Evolutionary conservation across 192 early-diverging fungal species (phyloP).

Genomic region (Coemansia sp.): DNA sequence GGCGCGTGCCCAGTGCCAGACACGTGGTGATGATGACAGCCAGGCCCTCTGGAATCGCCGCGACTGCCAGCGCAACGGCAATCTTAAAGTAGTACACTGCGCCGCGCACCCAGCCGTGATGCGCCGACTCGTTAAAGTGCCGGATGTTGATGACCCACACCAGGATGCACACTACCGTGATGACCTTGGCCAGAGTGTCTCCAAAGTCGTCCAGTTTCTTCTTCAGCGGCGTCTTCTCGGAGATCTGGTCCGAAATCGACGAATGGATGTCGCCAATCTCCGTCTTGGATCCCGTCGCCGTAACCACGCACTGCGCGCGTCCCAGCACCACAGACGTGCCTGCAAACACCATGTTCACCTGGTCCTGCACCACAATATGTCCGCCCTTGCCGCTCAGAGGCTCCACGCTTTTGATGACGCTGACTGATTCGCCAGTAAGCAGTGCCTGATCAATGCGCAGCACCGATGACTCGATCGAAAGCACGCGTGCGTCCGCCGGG

Average conservation of each 20-base stretch:
- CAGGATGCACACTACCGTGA: conserved; percentile 68
- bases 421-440: conserved; percentile 93
- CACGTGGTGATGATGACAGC: conserved; percentile 99
- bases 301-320: conserved; percentile 85
- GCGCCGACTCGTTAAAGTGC: conserved; percentile 88
- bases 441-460: conserved; percentile 94
- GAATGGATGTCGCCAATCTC: conserved; percentile 94
- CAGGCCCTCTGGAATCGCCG: conserved; percentile 98
- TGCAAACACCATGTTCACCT: conserved; percentile 95
- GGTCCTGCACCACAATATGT: conserved; percentile 90
- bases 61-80: conserved; percentile 96
- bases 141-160: conserved; percentile 99
- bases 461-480: conserved; percentile 77
- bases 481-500: conserved; percentile 89
- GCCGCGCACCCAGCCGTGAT: conserved; percentile 91
- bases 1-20: conserved; percentile 94
- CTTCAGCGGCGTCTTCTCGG: conserved; percentile 96
- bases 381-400: conserved; percentile 30
- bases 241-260: conserved; percentile 78
- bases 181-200: conserved; percentile 74
- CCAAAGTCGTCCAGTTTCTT: conserved; percentile 96
- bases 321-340: conserved; percentile 95
- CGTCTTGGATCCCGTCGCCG: conserved; percentile 80
- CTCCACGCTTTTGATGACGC: conserved; percentile 77
- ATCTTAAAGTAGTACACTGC: conserved; percentile 99